A percentile compares a stretch with the other conserved stretches of the same genome.
Conservation (phyloP, 768 basidiomycete genomes). For the Panaeolus papilionaceus region DNA sequence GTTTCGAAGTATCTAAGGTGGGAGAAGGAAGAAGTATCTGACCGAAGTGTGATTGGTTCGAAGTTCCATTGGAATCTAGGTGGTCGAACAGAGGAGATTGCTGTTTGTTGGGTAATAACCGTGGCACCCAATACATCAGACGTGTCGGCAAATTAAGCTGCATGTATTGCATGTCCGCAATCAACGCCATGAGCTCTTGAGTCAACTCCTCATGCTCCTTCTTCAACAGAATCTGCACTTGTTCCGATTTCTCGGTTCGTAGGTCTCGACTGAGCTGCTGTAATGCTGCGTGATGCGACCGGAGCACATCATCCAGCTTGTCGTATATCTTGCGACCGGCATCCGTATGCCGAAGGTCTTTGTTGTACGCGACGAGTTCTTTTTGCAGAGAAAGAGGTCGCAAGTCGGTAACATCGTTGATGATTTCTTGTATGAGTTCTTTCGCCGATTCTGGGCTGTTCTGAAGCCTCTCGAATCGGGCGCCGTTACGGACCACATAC, state of each 20-base stretch:
- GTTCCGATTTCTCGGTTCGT: neutral
- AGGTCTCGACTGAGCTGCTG: conserved; percentile 10
- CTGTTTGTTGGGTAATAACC: too few species aligned
- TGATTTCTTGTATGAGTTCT: conserved; percentile 10
- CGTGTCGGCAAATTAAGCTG: neutral
- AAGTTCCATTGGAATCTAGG: too few species aligned
- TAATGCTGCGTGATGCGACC: conserved; percentile 3
- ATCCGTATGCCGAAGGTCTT: conserved; percentile 12
- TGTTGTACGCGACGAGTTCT: neutral
- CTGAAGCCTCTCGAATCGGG: conserved; percentile 16
- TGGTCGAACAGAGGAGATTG: too few species aligned
- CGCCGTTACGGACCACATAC: conserved; percentile 12
- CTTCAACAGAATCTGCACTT: neutral
- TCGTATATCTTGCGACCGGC: conserved; percentile 12
- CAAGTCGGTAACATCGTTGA: neutral
- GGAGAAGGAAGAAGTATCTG: too few species aligned
- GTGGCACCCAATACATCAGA: too few species aligned
- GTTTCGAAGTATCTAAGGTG: too few species aligned
- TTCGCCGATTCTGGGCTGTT: conserved; percentile 10
- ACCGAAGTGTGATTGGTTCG: too few species aligned
- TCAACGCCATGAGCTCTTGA: neutral
- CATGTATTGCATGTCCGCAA: conserved; percentile 1
- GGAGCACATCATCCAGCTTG: conserved; percentile 8
- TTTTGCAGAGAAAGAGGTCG: conserved; percentile 14
- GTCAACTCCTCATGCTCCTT: neutral